Conservation (phyloP, 768 basidiomycete genomes). For the Tremella yokohamensis region DNA sequence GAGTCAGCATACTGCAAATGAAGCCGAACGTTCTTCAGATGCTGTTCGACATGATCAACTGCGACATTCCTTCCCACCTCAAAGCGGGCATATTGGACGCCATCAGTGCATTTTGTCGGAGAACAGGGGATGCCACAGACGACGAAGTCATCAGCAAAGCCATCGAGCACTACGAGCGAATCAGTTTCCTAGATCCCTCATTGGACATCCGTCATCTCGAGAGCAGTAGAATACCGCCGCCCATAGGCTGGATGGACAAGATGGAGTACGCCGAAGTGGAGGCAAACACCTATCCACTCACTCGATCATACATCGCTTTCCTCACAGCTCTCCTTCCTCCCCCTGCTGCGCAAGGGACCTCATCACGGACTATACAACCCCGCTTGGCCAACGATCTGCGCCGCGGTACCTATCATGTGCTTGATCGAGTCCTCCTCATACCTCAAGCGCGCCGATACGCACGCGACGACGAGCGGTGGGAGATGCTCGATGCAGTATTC, state of each 20-base stretch:
- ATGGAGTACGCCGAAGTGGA: conserved; percentile 80
- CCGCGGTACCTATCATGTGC: conserved; percentile 77
- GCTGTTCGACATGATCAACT: conserved; percentile 42
- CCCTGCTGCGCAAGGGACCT: conserved; percentile 50
- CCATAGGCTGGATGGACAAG: conserved; percentile 60
- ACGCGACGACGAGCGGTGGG: conserved; percentile 74
- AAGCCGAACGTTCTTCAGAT: conserved; percentile 38
- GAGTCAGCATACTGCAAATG: conserved; percentile 29
- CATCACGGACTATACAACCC: conserved; percentile 53
- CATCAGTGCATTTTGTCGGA: conserved; percentile 36
- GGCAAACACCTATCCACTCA: conserved; percentile 76
- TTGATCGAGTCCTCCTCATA: conserved; percentile 82
- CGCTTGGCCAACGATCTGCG: conserved; percentile 67
- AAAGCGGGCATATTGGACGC: conserved; percentile 33
- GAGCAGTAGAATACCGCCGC: conserved; percentile 20
- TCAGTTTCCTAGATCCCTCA: conserved; percentile 31
- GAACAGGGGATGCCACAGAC: conserved; percentile 32
- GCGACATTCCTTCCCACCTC: conserved; percentile 37
- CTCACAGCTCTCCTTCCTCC: conserved; percentile 66
- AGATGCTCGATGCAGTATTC: conserved; percentile 76
- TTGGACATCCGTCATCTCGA: conserved; percentile 28
- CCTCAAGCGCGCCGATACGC: conserved; percentile 72
- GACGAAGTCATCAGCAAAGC: conserved; percentile 32
- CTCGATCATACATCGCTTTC: conserved; percentile 79
- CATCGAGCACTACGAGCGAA: conserved; percentile 35